Conservation (phyloP, 768 basidiomycete species). For the Boletales sp. region DNA sequence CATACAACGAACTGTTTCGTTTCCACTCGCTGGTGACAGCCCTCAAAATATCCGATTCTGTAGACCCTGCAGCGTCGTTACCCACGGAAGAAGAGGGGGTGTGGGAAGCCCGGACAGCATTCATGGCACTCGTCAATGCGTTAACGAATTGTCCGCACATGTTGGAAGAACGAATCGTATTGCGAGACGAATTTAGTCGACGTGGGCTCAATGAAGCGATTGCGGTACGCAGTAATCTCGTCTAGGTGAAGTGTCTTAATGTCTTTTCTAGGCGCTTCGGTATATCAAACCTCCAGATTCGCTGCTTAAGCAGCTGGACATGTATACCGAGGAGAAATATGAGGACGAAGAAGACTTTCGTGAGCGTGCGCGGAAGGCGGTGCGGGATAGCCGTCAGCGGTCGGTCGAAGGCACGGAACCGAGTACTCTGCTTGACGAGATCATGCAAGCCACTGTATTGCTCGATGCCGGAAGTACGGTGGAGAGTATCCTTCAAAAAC, state of each 20-base stretch:
- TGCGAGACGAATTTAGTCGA: conserved; percentile 80
- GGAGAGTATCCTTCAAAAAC: conserved; percentile 56
- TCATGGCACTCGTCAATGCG: conserved; percentile 78
- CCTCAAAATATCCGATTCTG: conserved; percentile 51
- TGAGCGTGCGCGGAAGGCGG: conserved; percentile 49
- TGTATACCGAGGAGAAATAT: conserved; percentile 85
- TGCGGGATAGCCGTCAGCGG: conserved; percentile 24
- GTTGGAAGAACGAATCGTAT: conserved; percentile 71
- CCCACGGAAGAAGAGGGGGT: conserved; percentile 59
- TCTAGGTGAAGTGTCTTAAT: conserved; percentile 1
- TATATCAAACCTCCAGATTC: conserved; percentile 75
- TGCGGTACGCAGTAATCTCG: conserved; percentile 50
- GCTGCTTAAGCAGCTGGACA: conserved; percentile 73
- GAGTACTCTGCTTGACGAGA: conserved; percentile 53
- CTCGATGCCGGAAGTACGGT: conserved; percentile 30
- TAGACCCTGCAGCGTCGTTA: conserved; percentile 33
- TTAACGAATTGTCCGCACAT: conserved; percentile 71
- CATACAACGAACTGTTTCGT: conserved; percentile 69
- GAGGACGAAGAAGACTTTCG: conserved; percentile 87
- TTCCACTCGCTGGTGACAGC: conserved; percentile 73
- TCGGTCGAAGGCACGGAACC: conserved; percentile 42
- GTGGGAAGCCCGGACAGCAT: conserved; percentile 79
- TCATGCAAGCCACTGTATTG: conserved; percentile 57
- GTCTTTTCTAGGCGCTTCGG: conserved; percentile 54
- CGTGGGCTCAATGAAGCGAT: conserved; percentile 82